These are phyloP conservation scores for Saccharomycopsis guyanensis DNA, from an alignment of 805 yeast species.

Conservation along the genomic window DNA sequence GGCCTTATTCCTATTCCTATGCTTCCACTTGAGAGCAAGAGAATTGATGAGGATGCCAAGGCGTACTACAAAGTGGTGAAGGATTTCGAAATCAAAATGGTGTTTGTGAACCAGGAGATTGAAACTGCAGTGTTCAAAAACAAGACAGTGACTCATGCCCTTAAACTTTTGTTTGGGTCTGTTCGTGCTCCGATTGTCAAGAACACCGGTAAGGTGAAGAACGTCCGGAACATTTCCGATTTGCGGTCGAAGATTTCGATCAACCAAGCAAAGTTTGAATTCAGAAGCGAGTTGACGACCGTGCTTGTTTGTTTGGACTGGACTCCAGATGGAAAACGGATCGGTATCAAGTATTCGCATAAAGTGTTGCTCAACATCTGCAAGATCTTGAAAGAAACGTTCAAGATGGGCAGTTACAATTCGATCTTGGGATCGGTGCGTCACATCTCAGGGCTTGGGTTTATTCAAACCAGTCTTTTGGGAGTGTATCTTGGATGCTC, in stretches of 20 bases:
- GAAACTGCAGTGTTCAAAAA: slow-evolving; percentile 55
- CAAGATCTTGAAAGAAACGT: slow-evolving; percentile 85
- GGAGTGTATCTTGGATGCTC: slow-evolving; percentile 86
- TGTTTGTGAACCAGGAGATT: slow-evolving; percentile 72
- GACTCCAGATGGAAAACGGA: slow-evolving; percentile 63
- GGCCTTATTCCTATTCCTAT: slow-evolving; percentile 77
- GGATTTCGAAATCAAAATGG: slow-evolving; percentile 62
- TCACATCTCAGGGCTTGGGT: slow-evolving; percentile 80
- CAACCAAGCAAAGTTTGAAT: slow-evolving; percentile 26
- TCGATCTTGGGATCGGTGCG: slow-evolving; percentile 83
- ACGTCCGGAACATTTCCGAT: slow-evolving; percentile 23
- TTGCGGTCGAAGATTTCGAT: slow-evolving; percentile 20
- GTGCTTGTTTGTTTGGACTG: slow-evolving; percentile 63
- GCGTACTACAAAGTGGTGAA: slow-evolving; percentile 57
- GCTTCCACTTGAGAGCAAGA: slow-evolving; percentile 56
- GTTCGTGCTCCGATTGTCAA: slow-evolving; percentile 46
- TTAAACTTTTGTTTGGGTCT: slow-evolving; percentile 37
- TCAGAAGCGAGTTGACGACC: slow-evolving; percentile 35
- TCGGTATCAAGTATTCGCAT: slow-evolving; percentile 48
- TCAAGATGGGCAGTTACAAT: slow-evolving; percentile 64
- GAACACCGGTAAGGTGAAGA: slow-evolving; percentile 56
- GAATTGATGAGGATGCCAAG: slow-evolving; percentile 67
- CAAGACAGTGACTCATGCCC: slow-evolving; percentile 52
- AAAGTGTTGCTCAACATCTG: slow-evolving; percentile 66
- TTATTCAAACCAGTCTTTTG: slow-evolving; percentile 71